phyloP scores from a whole-genome alignment of 371 early-diverging fungal genomes.

The Cladochytrium tenue region DNA sequence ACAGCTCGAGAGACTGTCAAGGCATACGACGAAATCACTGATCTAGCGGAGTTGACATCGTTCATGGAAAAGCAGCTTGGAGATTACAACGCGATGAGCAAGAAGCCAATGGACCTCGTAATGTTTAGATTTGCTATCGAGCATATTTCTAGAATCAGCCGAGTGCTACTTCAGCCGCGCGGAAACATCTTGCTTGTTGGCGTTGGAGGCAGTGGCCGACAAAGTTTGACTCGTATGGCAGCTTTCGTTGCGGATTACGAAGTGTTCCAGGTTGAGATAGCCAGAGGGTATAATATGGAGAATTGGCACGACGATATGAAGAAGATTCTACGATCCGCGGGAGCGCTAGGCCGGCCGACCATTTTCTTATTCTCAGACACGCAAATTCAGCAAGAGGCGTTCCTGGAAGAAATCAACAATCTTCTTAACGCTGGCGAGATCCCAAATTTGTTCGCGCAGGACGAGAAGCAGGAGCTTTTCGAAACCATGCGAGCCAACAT shows the following conservation, averaged over 20 bases:
- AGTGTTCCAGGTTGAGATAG: conserved; percentile 53
- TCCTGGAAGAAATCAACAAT: conserved; percentile 57
- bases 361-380: conserved; percentile 57
- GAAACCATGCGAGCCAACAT: conserved; percentile 47
- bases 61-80: conserved; percentile 45
- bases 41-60: conserved; percentile 38
- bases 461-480: conserved; percentile 56
- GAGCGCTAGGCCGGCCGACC: conserved; percentile 44
- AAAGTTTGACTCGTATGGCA: conserved; percentile 51
- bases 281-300: conserved; percentile 46
- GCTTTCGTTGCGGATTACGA: conserved; percentile 55
- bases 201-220: conserved; percentile 56
- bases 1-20: conserved; percentile 37
- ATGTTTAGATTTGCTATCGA: conserved; percentile 60
- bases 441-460: conserved; percentile 50
- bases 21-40: conserved; percentile 46
- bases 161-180: conserved; percentile 52
- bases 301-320: conserved; percentile 60
- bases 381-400: conserved; percentile 56
- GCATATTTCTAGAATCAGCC: conserved; percentile 51
- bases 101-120: conserved; percentile 58
- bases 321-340: conserved; percentile 46
- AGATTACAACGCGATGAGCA: conserved; percentile 51
- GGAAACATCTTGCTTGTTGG: conserved; percentile 56
- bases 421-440: conserved; percentile 57